phyloP scores from a whole-genome alignment of 306 rosid species.

The Ochetophila trinervis region DNA sequence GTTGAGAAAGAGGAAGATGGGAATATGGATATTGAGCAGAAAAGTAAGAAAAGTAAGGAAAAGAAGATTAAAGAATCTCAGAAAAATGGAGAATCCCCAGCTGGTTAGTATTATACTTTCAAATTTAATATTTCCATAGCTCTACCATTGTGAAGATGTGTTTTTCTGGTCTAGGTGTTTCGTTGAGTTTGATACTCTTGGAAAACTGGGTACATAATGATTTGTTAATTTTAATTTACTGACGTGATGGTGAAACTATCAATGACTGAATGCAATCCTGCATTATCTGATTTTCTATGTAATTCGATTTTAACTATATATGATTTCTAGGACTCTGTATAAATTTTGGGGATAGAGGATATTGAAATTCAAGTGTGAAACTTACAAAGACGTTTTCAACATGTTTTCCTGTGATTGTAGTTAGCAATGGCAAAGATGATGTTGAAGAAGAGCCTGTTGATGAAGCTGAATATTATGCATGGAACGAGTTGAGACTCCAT shows the following conservation, averaged over 20 bases:
- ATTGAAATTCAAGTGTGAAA: conserved; percentile 2
- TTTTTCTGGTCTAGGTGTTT: background rate
- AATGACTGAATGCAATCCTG: background rate
- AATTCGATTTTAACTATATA: background rate
- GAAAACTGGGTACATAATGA: too few relatives aligned
- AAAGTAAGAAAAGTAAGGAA: background rate
- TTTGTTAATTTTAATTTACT: too few relatives aligned
- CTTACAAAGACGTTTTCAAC: conserved; percentile 10
- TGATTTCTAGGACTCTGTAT: too few relatives aligned
- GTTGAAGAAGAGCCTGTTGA: conserved; percentile 45
- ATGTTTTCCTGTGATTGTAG: conserved; percentile 28
- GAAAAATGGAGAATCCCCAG: conserved; percentile 25
- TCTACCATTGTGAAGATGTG: background rate
- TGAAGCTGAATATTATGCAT: conserved; percentile 69
- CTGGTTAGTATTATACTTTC: conserved; percentile 46
- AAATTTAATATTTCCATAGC: background rate
- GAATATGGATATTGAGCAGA: conserved; percentile 8
- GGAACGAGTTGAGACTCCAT: conserved; percentile 94
- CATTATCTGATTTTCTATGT: background rate
- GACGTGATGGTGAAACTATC: too few relatives aligned
- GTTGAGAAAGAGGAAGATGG: conserved; percentile 11
- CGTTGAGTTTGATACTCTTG: background rate
- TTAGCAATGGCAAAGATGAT: conserved; percentile 35
- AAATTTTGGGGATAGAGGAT: background rate
- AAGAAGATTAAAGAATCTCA: conserved; percentile 23